These are phyloP conservation scores for Fusarium liriodendri DNA, from an alignment of 2,329 filamentous ascomycete genomes.

Conservation along the genomic window DNA sequence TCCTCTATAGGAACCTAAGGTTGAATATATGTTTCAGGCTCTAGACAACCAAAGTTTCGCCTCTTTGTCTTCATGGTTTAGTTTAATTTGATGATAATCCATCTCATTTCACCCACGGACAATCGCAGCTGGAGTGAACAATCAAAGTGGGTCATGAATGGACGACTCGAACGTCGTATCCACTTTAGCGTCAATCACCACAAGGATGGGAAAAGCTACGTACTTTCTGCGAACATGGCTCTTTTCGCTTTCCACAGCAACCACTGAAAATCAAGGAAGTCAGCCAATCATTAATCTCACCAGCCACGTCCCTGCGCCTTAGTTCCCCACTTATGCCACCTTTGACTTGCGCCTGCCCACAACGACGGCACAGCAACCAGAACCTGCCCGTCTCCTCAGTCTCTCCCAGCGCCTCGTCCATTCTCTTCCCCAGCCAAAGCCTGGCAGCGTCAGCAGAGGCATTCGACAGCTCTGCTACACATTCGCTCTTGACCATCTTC, in stretches of 20 bases:
- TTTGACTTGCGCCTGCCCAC: constrained; percentile 22
- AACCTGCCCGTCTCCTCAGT: constrained; percentile 31
- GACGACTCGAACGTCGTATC: background rate
- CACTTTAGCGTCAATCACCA: background rate
- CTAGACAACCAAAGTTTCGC: background rate
- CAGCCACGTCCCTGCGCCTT: constrained; percentile 23
- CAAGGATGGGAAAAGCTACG: background rate
- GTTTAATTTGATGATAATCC: background rate
- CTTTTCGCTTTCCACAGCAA: constrained; percentile 27
- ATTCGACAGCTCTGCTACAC: constrained; percentile 17
- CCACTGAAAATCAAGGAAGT: background rate
- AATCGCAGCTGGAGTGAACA: background rate
- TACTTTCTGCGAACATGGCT: constrained; percentile 14
- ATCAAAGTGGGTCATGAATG: background rate
- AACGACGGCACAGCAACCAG: constrained; percentile 42
- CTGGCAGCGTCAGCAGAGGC: constrained; percentile 26
- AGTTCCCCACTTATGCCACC: constrained; percentile 12
- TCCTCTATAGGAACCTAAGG: background rate
- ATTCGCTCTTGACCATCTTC: constrained; percentile 26
- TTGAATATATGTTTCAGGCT: background rate
- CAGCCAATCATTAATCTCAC: constrained; percentile 14
- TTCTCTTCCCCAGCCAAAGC: constrained; percentile 15
- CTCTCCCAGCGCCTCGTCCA: constrained; percentile 8
- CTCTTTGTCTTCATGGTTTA: background rate
- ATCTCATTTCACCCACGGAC: background rate